These are phyloP conservation scores for Tolypocladium guangdongense DNA, from an alignment of 2,329 filamentous ascomycete genomes.

Conservation along the genomic window DNA sequence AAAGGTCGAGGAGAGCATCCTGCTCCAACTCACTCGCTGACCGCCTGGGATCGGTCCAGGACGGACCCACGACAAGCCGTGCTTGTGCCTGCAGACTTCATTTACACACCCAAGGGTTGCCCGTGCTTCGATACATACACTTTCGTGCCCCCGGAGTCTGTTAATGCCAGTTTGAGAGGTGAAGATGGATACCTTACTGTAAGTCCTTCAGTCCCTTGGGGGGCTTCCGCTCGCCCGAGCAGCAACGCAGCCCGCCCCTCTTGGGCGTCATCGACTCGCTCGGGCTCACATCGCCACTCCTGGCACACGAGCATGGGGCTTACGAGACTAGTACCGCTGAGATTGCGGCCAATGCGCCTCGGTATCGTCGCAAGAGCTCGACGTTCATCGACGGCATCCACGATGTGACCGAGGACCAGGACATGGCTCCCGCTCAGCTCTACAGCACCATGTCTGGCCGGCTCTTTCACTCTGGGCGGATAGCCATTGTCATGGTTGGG, in stretches of 20 bases:
- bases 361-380: slow-evolving; percentile 84
- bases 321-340: slow-evolving; percentile 61
- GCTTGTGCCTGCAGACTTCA: not conserved
- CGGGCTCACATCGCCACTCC: not conserved
- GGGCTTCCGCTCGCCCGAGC: not conserved
- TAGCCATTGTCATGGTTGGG: slow-evolving; percentile 94
- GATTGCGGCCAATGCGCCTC: slow-evolving; percentile 80
- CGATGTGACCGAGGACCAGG: slow-evolving; percentile 69
- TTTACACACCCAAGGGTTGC: not conserved
- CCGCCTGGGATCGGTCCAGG: not conserved
- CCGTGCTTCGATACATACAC: not conserved
- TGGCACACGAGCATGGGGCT: not conserved
- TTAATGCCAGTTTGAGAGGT: not conserved
- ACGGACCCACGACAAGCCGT: not conserved
- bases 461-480: slow-evolving; percentile 92
- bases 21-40: not conserved
- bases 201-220: slow-evolving; percentile 21
- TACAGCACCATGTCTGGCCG: slow-evolving; percentile 97
- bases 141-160: not conserved
- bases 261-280: not conserved
- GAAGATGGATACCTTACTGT: slow-evolving; percentile 52
- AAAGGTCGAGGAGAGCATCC: not conserved
- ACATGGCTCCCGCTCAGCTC: slow-evolving; percentile 88
- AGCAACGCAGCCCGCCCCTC: not conserved
- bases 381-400: slow-evolving; percentile 97